These are phyloP conservation scores for Cicer pinnatifidum DNA, from an alignment of 306 rosid species.

Conservation along the genomic window DNA sequence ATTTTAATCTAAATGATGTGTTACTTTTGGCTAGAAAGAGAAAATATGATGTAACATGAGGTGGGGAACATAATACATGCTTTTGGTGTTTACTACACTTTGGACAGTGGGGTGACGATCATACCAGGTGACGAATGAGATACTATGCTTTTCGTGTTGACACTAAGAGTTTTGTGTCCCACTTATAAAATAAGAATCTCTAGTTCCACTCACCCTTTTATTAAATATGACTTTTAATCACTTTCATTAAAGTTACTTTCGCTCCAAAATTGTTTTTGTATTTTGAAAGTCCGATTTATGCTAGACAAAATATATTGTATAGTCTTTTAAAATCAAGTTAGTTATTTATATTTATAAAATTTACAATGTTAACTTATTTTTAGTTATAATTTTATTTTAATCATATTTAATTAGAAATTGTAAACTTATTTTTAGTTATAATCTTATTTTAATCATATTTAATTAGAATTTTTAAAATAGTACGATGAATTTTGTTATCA, in stretches of 20 bases:
- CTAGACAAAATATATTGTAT: too few species aligned
- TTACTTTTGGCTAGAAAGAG: background rate
- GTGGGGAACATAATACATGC: background rate
- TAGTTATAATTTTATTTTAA: too few species aligned
- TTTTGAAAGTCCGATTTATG: background rate
- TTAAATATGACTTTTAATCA: background rate
- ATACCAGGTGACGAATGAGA: conserved; percentile 3
- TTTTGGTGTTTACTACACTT: background rate
- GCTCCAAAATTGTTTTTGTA: conserved; percentile 12
- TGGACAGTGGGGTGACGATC: background rate
- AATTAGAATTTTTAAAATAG: too few species aligned
- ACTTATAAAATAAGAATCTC: background rate
- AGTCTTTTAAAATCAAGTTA: too few species aligned
- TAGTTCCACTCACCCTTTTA: background rate
- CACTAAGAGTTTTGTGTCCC: background rate
- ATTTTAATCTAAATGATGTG: too few species aligned
- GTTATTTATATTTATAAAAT: too few species aligned
- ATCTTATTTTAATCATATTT: too few species aligned
- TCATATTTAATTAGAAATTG: too few species aligned
- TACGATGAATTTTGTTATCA: too few species aligned
- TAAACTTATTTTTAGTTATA: too few species aligned
- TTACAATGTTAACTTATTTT: too few species aligned
- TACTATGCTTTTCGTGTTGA: conserved; percentile 15
- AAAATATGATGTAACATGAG: background rate
- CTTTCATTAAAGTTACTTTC: background rate